A percentile compares a stretch with the other conserved stretches of the same genome.
These are phyloP conservation scores for Wallacemonas sp. DNA, from an alignment of 208 protist species.

Conservation along the genomic window DNA sequence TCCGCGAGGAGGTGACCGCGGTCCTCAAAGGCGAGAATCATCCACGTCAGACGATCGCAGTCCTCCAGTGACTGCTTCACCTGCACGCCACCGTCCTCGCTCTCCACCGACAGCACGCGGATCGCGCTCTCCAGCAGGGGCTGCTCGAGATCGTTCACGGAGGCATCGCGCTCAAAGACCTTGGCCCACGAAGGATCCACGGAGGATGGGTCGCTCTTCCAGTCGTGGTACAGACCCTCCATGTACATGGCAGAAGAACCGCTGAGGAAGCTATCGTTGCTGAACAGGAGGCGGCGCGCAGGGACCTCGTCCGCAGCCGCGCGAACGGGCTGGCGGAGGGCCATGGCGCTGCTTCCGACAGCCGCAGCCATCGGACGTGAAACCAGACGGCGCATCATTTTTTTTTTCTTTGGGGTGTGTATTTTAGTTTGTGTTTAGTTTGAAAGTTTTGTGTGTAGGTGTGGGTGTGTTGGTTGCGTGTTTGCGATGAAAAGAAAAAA, in stretches of 20 bases:
- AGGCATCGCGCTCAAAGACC: conserved; percentile 49
- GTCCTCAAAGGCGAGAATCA: conserved; percentile 91
- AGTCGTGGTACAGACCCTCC: conserved; percentile 82
- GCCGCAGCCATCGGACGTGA: conserved; percentile 7
- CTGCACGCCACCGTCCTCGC: conserved; percentile 29
- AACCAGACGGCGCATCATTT: conserved; percentile 71
- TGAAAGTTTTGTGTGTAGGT: conserved; percentile 10
- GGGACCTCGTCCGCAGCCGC: conserved; percentile 29
- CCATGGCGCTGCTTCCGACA: not conserved
- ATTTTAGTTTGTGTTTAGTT: not conserved
- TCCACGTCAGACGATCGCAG: conserved; percentile 78
- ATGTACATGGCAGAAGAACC: conserved; percentile 82
- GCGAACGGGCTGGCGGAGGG: conserved; percentile 11
- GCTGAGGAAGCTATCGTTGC: conserved; percentile 86
- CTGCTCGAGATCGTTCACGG: conserved; percentile 49
- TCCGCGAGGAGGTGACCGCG: conserved; percentile 81
- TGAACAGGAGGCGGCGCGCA: conserved; percentile 64
- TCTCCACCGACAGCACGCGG: conserved; percentile 53
- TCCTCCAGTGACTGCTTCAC: conserved; percentile 79
- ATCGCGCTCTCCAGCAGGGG: conserved; percentile 67
- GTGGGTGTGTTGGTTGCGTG: conserved; percentile 3
- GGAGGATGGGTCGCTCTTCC: conserved; percentile 71
- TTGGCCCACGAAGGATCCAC: conserved; percentile 77
- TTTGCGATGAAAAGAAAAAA: conserved; percentile 10
- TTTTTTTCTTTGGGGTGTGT: conserved; percentile 8